Evolutionary conservation across 768 basidiomycete species (phyloP), one percentile per base, ranked within the genome.

Genomic region (Russula foetens): DNA sequence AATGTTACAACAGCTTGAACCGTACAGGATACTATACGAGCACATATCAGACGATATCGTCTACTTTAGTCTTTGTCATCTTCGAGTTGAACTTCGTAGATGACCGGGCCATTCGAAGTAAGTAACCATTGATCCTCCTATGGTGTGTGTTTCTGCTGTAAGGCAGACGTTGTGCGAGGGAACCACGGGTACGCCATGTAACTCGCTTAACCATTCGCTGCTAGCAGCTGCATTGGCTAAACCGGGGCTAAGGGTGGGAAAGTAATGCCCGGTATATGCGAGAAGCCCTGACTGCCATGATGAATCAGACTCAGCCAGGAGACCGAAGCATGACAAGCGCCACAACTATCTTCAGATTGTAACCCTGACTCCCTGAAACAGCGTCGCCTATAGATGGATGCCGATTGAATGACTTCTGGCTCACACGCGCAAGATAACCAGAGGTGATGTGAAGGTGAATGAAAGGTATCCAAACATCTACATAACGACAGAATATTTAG

Each of bases 181-280:
- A 46, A 28, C 14, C 12, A 23, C 5, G 28, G 38, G 15, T 41
- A 43, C n/a, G n/a, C n/a, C n/a, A 19, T 9, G 14, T 47, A 4
- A n/a, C 38, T 19, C 38, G 17, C 8, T 24, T 15, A n/a, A 7
- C 45, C 21, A 14, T 47, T 47, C 48, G 7, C 2, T 33, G 9
- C 31, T 33, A 4, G 9, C 31, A 5, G 31, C 31, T 33, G n/a
- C n/a, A n/a, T n/a, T n/a, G n/a, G n/a, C n/a, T n/a, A n/a, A n/a
- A n/a, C n/a, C n/a, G n/a, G n/a, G n/a, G n/a, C n/a, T n/a, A n/a
- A n/a, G n/a, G n/a, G n/a, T n/a, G n/a, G n/a, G n/a, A n/a, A n/a
- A n/a, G n/a, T n/a, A n/a, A n/a, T n/a, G n/a, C n/a, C n/a, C 63
- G 59, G 49, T 63, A 52, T 23, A 61, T 35, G 47, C 63, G 59